Conservation (phyloP, 1,284 basidiomycete species). For the Cutaneotrichosporon arboriforme region DNA sequence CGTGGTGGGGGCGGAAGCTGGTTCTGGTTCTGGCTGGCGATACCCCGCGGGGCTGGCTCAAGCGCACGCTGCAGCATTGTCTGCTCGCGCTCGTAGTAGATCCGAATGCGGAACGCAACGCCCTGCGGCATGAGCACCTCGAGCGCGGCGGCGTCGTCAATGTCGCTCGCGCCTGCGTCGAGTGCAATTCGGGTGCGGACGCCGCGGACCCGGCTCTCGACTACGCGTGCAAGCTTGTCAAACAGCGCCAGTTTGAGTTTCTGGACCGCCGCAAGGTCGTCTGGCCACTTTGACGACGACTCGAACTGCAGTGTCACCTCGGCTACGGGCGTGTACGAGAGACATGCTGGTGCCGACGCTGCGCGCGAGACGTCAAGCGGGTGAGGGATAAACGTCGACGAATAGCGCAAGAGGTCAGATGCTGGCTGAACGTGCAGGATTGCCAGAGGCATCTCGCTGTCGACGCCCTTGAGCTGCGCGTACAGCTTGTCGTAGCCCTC, state of each 20-base stretch:
- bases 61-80: constrained; percentile 68
- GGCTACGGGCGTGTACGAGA: constrained; percentile 65
- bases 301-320: constrained; percentile 80
- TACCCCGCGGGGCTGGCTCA: constrained; percentile 41
- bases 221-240: constrained; percentile 63
- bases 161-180: constrained; percentile 57
- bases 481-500: constrained; percentile 75
- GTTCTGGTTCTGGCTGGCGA: constrained; percentile 18
- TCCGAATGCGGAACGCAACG: constrained; percentile 76
- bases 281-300: constrained; percentile 88
- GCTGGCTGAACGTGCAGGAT: constrained; percentile 67
- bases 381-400: constrained; percentile 65
- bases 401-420: constrained; percentile 73
- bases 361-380: constrained; percentile 55
- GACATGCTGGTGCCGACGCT: constrained; percentile 51
- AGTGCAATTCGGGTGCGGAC: constrained; percentile 52
- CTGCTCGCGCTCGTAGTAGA: constrained; percentile 84
- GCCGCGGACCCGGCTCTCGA: constrained; percentile 56
- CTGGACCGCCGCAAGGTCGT: constrained; percentile 86
- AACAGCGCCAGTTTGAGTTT: constrained; percentile 93
- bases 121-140: constrained; percentile 77
- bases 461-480: constrained; percentile 69
- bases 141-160: constrained; percentile 66
- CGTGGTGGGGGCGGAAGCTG: constrained; percentile 40
- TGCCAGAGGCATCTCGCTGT: constrained; percentile 71